Evolutionary conservation across 2,329 filamentous ascomycete species (phyloP), one percentile per base, ranked within the genome.

Genomic region (Stylonectria norvegica): DNA sequence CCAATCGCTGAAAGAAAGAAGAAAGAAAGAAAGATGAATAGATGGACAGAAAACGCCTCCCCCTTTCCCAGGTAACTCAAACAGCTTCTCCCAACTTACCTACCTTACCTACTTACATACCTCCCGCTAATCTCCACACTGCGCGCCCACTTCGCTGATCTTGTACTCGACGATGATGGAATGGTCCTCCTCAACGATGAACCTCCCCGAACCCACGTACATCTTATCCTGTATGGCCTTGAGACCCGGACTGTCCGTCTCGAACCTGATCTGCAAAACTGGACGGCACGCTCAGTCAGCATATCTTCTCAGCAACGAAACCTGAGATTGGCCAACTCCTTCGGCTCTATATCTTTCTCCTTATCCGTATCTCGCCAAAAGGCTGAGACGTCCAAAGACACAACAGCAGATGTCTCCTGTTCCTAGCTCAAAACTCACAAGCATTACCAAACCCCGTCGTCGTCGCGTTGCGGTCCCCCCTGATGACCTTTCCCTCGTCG

Each of bases 151-250:
- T 42, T 69, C 60, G 39, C 65, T 69, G 46, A 70, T 67, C 47
- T 68, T 68, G 49, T 69, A 69, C 52, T 70, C 66, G 15, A 71
- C 66, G 19, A 63, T 49, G 14, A 60, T 47, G 18, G 59, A 51
- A 34, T 61, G 52, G 9, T 61, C 58, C 29, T 56, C 43, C 29
- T 63, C 59, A 20, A 69, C 48, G 20, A 68, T 55, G 47, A 71
- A 70, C 15, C 66, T 58, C 16, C 68, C 67, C 12, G 63, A 66
- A 2, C 58, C 66, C 29, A 70, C 66, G 45, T 61, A 69, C n/a
- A 70, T 40, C 40, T 63, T 68, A 36, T 64, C 43, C 41, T 67
- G 61, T 5, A 70, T 46, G 4, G 48, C 52, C 45, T 58, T 63
- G 30, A 69, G 49, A 15, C 52, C 56, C 7, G 60, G 56, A 37